phyloP scores from a whole-genome alignment of 805 yeast species.

The Spathaspora passalidarum region DNA sequence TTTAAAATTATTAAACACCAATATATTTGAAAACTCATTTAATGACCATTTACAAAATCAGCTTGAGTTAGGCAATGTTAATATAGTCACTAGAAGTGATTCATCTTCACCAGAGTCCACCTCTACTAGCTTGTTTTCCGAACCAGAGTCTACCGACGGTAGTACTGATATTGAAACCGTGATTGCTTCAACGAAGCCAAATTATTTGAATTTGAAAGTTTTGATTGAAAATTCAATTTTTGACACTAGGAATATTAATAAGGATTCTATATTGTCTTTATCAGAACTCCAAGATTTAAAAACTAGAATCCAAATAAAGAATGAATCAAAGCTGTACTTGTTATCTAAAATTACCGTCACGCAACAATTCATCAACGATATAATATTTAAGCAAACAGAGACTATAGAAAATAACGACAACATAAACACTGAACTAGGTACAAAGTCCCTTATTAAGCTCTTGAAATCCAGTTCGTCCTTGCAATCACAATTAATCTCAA shows the following conservation, averaged over 20 bases:
- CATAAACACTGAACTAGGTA: slow-evolving; percentile 20
- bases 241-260: slow-evolving; percentile 34
- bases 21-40: slow-evolving; percentile 28
- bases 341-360: slow-evolving; percentile 27
- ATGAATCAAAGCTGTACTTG: slow-evolving; percentile 29
- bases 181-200: slow-evolving; percentile 16
- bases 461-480: slow-evolving; percentile 29
- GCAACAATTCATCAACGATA: slow-evolving; percentile 29
- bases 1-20: slow-evolving; percentile 16
- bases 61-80: slow-evolving; percentile 24
- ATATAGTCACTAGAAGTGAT: background rate
- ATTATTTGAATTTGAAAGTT: slow-evolving; percentile 39
- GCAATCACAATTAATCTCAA: slow-evolving; percentile 25
- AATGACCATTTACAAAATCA: slow-evolving; percentile 31
- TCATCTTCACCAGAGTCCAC: background rate
- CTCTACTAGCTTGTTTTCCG: slow-evolving; percentile 1
- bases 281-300: slow-evolving; percentile 26
- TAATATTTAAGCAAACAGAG: slow-evolving; percentile 13
- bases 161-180: slow-evolving; percentile 14
- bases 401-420: background rate
- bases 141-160: background rate
- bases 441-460: slow-evolving; percentile 25
- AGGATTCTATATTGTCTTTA: slow-evolving; percentile 31
- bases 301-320: slow-evolving; percentile 24
- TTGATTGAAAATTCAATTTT: slow-evolving; percentile 45